phyloP scores from a whole-genome alignment of 2,329 filamentous ascomycete species.

The Nothophaeocryptopus gaeumannii region DNA sequence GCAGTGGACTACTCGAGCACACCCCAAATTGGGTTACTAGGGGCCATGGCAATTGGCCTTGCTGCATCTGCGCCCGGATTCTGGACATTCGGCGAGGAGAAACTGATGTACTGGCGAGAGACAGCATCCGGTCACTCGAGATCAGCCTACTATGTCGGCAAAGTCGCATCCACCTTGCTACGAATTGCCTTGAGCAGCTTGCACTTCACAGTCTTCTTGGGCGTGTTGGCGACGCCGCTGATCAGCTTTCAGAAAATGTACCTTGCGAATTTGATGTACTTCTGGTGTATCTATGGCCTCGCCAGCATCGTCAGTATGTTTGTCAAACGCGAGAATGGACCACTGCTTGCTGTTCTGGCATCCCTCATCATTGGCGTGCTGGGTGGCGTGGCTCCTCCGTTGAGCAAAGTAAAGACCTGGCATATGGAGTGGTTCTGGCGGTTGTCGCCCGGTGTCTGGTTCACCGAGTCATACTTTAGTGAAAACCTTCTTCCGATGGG shows the following conservation, averaged over 20 bases:
- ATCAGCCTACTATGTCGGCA: slow-evolving; percentile 57
- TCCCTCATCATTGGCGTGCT: slow-evolving; percentile 55
- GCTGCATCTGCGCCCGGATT: slow-evolving; percentile 56
- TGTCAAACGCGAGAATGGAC: slow-evolving; percentile 55
- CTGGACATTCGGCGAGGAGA: slow-evolving; percentile 57
- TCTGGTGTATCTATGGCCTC: slow-evolving; percentile 59
- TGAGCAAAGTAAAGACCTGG: slow-evolving; percentile 52
- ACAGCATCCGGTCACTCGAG: slow-evolving; percentile 57
- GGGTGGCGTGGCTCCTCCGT: slow-evolving; percentile 52
- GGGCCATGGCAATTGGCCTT: slow-evolving; percentile 55
- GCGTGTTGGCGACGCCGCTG: slow-evolving; percentile 50
- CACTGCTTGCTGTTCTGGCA: slow-evolving; percentile 55
- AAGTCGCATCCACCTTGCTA: slow-evolving; percentile 52
- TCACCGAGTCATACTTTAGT: slow-evolving; percentile 57
- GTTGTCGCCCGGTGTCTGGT: slow-evolving; percentile 54
- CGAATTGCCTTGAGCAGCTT: slow-evolving; percentile 52
- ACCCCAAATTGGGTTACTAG: slow-evolving; percentile 54
- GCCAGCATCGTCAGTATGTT: slow-evolving; percentile 55
- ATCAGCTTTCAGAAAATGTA: slow-evolving; percentile 53
- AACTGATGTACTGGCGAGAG: slow-evolving; percentile 55
- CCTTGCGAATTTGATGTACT: slow-evolving; percentile 54
- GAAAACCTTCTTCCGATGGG: slow-evolving; percentile 49
- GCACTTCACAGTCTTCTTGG: slow-evolving; percentile 55
- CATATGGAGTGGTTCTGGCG: slow-evolving; percentile 55
- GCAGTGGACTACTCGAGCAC: slow-evolving; percentile 52